phyloP scores from a whole-genome alignment of 2,329 filamentous ascomycete genomes.

The Ceratocystis variospora region DNA sequence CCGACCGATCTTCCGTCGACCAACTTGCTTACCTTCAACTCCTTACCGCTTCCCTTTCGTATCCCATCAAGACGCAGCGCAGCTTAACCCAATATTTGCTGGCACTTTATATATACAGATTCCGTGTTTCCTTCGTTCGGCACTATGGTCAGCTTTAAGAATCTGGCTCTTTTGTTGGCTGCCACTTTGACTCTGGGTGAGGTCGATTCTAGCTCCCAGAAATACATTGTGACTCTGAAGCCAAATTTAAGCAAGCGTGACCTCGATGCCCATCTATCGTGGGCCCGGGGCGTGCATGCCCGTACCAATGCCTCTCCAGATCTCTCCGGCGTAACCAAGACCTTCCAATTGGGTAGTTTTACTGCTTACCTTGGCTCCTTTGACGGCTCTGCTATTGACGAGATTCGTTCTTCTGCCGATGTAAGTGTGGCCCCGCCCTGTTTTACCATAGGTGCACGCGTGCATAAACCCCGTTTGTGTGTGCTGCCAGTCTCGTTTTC shows the following conservation, averaged over 20 bases:
- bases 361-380: constrained; percentile 33
- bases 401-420: constrained; percentile 29
- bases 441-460: not conserved
- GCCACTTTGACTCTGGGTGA: constrained; percentile 21
- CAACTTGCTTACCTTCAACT: not conserved
- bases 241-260: constrained; percentile 24
- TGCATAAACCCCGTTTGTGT: not conserved
- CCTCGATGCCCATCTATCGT: constrained; percentile 27
- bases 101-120: not conserved
- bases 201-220: constrained; percentile 25
- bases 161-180: constrained; percentile 19
- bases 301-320: constrained; percentile 25
- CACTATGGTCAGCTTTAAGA: constrained; percentile 21
- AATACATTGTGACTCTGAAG: constrained; percentile 36
- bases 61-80: no score
- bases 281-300: constrained; percentile 26
- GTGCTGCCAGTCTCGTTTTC: constrained; percentile 26
- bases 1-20: no score
- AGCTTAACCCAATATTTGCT: not conserved
- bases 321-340: constrained; percentile 26
- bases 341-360: constrained; percentile 27
- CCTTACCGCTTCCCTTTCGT: not conserved
- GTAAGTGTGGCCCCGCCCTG: constrained; percentile 25
- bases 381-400: constrained; percentile 29
- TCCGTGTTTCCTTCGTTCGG: not conserved